phyloP scores from a whole-genome alignment of 2,329 filamentous ascomycete species.

The Fusarium sp. region DNA sequence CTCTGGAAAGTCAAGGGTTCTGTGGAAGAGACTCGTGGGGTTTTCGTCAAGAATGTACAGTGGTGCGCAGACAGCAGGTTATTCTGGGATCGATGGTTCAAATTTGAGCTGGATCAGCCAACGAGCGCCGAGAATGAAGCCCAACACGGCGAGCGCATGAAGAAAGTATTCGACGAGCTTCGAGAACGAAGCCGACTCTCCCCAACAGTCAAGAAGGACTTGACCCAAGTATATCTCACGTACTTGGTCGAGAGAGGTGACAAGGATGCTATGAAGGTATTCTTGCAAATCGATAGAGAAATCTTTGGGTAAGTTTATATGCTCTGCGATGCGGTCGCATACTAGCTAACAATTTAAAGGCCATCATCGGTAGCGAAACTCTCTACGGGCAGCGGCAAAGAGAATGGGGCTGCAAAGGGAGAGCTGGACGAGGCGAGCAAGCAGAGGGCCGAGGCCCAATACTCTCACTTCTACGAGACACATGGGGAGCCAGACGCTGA shows the following conservation, averaged over 20 bases:
- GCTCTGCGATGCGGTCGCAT: background rate
- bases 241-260: constrained; percentile 87
- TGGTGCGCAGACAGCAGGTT: constrained; percentile 86
- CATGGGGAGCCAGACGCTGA: constrained; percentile 60
- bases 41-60: constrained; percentile 85
- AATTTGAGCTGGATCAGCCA: constrained; percentile 89
- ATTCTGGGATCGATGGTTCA: constrained; percentile 91
- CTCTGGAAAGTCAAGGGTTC: constrained; percentile 90
- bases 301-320: constrained; percentile 77
- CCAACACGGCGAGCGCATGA: constrained; percentile 78
- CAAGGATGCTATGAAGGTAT: constrained; percentile 87
- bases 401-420: constrained; percentile 56
- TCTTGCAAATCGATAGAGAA: constrained; percentile 83
- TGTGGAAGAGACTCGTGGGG: constrained; percentile 81
- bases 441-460: constrained; percentile 63
- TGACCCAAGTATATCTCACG: constrained; percentile 82
- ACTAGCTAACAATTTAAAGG: constrained; percentile 48
- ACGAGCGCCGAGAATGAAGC: constrained; percentile 72
- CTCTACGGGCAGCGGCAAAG: constrained; percentile 57
- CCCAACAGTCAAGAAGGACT: constrained; percentile 74
- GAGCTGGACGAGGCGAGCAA: constrained; percentile 65
- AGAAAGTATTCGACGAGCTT: constrained; percentile 81
- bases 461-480: constrained; percentile 65
- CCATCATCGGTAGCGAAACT: constrained; percentile 60
- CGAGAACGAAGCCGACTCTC: constrained; percentile 78